A percentile compares a stretch with the other conserved stretches of the same genome.
Evolutionary conservation across 139 green algal species (phyloP).

Genomic region (Chlorokybus atmophyticus): DNA sequence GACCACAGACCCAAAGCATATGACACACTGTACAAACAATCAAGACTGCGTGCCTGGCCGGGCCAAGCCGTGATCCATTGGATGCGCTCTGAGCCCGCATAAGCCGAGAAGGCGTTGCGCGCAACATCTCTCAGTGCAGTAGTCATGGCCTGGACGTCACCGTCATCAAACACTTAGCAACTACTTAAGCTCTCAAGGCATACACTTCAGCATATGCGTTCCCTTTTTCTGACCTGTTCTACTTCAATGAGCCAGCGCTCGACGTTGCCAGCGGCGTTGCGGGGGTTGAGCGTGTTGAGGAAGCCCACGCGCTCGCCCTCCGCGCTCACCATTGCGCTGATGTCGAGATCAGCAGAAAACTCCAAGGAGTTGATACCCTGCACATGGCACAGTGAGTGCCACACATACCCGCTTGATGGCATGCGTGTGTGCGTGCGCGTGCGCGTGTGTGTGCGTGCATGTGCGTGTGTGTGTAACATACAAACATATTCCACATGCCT

Average conservation of each 20-base stretch:
- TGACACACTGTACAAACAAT: not conserved
- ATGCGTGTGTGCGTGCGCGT: no score
- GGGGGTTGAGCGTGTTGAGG: slow-evolving; percentile 47
- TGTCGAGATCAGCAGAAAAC: slow-evolving; percentile 38
- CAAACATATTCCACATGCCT: no score
- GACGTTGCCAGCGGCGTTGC: slow-evolving; percentile 40
- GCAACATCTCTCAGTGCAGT: slow-evolving; percentile 39
- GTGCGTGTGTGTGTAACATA: no score
- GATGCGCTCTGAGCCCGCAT: slow-evolving; percentile 38
- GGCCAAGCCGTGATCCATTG: slow-evolving; percentile 51
- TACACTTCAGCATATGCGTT: not conserved
- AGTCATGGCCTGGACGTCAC: slow-evolving; percentile 35
- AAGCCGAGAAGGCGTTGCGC: slow-evolving; percentile 38
- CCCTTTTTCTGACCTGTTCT: slow-evolving; percentile 24
- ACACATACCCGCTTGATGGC: no score
- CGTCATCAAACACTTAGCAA: not conserved
- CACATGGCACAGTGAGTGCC: no score
- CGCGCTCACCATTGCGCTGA: slow-evolving; percentile 53
- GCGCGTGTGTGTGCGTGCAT: no score
- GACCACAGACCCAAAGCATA: no score
- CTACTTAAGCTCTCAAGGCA: not conserved
- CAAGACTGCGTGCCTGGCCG: slow-evolving; percentile 24
- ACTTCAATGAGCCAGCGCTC: slow-evolving; percentile 70
- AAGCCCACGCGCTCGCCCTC: slow-evolving; percentile 52
- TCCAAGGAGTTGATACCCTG: slow-evolving; percentile 55